These are phyloP conservation scores for Castanospermum australe DNA, from an alignment of 306 rosid species.

Conservation along the genomic window DNA sequence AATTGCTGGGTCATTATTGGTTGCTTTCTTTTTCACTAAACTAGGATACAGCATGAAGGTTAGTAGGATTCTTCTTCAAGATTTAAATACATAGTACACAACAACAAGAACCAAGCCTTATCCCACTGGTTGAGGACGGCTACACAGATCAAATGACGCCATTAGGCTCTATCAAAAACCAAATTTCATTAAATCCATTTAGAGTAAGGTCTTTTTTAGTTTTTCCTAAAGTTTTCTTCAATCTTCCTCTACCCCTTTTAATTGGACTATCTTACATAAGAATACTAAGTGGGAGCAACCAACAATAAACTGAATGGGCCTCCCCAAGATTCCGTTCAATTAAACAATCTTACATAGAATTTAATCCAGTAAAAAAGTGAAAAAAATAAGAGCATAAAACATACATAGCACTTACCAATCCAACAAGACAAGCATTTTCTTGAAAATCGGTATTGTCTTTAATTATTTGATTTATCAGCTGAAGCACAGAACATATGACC, in stretches of 20 bases:
- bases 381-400: constrained; percentile 1
- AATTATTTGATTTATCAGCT: constrained; percentile 88
- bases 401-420: constrained; percentile 68
- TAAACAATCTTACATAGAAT: not conserved
- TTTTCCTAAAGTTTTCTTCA: not conserved
- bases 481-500: constrained; percentile 96
- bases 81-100: not conserved
- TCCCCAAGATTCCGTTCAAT: not conserved
- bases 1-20: not conserved
- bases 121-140: not conserved
- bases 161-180: not conserved
- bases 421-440: constrained; percentile 97
- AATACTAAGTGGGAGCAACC: not conserved
- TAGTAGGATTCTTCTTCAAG: not conserved
- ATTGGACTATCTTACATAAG: not conserved
- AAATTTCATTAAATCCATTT: not conserved
- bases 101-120: not conserved
- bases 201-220: not conserved
- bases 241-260: not conserved
- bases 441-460: constrained; percentile 88
- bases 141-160: not conserved
- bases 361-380: not conserved
- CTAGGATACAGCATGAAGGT: not conserved
- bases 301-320: not conserved
- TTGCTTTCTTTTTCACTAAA: not conserved